These are phyloP conservation scores for Aureobasidium sp. DNA, from an alignment of 2,329 filamentous ascomycete genomes.

Conservation along the genomic window DNA sequence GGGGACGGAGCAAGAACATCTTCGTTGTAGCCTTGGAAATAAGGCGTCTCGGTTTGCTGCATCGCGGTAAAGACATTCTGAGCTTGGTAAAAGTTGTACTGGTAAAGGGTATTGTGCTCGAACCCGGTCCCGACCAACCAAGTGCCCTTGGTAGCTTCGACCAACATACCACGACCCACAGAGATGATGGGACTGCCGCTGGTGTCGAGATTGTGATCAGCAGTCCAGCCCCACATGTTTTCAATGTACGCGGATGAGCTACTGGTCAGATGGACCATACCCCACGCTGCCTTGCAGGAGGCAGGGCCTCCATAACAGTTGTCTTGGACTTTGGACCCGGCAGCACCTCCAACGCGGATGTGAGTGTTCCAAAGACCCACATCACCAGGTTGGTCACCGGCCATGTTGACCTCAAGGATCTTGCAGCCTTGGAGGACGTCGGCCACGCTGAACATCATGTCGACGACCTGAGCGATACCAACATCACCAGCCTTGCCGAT, in stretches of 20 bases:
- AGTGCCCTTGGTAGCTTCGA: constrained; percentile 21
- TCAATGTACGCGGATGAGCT: constrained; percentile 47
- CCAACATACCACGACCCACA: constrained; percentile 41
- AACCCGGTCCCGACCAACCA: constrained; percentile 49
- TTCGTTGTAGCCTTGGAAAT: background rate
- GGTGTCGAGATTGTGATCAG: constrained; percentile 46
- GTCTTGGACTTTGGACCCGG: too few species aligned
- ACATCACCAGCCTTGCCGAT: background rate
- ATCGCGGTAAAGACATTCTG: constrained; percentile 34
- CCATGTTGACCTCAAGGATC: background rate
- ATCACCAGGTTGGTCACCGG: background rate
- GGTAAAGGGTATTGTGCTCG: constrained; percentile 50
- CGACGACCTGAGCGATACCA: background rate
- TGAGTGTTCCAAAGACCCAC: background rate
- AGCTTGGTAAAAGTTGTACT: constrained; percentile 46
- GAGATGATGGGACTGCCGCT: constrained; percentile 37
- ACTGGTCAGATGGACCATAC: constrained; percentile 44
- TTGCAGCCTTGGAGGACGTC: background rate
- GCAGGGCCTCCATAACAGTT: too few species aligned
- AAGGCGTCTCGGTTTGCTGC: background rate
- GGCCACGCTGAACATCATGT: background rate
- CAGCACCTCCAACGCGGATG: background rate
- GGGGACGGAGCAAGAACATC: too few species aligned
- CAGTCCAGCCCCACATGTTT: constrained; percentile 49
- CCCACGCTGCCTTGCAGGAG: constrained; percentile 23